Evolutionary conservation across 441 rosid genomes (phyloP).

Genomic region (Euphorbia corollata): DNA sequence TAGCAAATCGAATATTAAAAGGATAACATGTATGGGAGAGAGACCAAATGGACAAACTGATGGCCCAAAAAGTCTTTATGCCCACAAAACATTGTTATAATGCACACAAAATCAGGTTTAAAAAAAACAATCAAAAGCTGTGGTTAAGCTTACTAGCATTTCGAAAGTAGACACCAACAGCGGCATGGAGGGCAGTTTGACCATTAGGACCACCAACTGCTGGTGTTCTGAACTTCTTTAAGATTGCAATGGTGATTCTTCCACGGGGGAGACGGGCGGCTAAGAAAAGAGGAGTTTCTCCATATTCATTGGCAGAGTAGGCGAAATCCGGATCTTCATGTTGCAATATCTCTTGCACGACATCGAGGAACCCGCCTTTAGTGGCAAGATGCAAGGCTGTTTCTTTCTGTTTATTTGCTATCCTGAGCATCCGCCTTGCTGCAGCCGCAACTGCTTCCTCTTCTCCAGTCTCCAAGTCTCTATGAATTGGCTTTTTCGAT

Average conservation of each 20-base stretch:
- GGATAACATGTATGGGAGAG: too few species aligned
- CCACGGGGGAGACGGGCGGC: neutral
- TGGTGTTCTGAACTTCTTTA: neutral
- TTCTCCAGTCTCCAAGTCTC: neutral
- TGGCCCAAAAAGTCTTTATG: too few species aligned
- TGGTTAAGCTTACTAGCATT: neutral
- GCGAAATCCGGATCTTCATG: conserved; percentile 7
- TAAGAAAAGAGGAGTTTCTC: conserved; percentile 26
- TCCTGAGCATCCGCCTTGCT: conserved; percentile 7
- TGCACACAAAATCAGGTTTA: too few species aligned
- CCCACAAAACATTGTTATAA: too few species aligned
- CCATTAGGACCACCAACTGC: conserved; percentile 18
- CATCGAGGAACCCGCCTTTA: neutral
- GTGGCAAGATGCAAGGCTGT: conserved; percentile 23
- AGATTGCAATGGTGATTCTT: neutral
- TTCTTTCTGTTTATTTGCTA: neutral
- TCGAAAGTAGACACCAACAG: neutral
- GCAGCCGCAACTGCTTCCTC: neutral
- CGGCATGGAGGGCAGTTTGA: conserved; percentile 26
- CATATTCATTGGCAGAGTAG: neutral
- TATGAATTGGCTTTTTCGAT: too few species aligned
- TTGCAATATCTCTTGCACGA: conserved; percentile 3
- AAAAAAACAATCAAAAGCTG: too few species aligned
- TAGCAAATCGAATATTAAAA: too few species aligned
- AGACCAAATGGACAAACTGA: too few species aligned